These are phyloP conservation scores for Psilocybe cubensis DNA, from an alignment of 768 basidiomycete species.

Conservation along the genomic window DNA sequence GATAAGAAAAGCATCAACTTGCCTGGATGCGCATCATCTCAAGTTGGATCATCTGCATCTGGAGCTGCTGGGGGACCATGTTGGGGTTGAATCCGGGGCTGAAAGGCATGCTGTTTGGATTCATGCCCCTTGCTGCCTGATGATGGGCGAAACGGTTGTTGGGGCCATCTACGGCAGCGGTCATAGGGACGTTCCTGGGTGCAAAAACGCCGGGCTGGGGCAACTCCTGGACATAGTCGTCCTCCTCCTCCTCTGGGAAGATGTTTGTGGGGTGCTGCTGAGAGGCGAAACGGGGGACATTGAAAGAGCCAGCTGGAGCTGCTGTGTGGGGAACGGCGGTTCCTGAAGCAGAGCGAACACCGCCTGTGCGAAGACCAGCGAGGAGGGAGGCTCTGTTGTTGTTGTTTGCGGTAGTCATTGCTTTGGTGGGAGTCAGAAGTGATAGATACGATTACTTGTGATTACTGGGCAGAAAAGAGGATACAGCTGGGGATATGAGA, in stretches of 20 bases:
- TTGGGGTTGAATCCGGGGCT: constrained; percentile 52
- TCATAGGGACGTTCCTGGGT: constrained; percentile 61
- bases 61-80: constrained; percentile 54
- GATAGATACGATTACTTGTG: constrained; percentile 36
- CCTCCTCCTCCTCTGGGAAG: constrained; percentile 60
- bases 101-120: constrained; percentile 59
- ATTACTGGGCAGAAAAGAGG: constrained; percentile 43
- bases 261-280: constrained; percentile 44
- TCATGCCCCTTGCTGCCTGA: constrained; percentile 53
- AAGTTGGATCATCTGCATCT: constrained; percentile 86
- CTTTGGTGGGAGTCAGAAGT: constrained; percentile 28
- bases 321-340: constrained; percentile 67
- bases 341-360: constrained; percentile 76
- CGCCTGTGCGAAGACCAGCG: constrained; percentile 87
- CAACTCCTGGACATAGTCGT: constrained; percentile 64
- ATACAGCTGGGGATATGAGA: constrained; percentile 32
- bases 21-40: constrained; percentile 86
- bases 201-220: constrained; percentile 48
- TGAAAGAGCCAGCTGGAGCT: constrained; percentile 64
- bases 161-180: constrained; percentile 71
- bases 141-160: constrained; percentile 71
- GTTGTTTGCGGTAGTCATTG: constrained; percentile 51
- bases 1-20: constrained; percentile 22
- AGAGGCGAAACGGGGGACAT: constrained; percentile 57
- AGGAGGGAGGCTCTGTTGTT: constrained; percentile 84